Conservation (phyloP, 1,284 basidiomycete species). For the Cutaneotrichosporon spelunceum region DNA sequence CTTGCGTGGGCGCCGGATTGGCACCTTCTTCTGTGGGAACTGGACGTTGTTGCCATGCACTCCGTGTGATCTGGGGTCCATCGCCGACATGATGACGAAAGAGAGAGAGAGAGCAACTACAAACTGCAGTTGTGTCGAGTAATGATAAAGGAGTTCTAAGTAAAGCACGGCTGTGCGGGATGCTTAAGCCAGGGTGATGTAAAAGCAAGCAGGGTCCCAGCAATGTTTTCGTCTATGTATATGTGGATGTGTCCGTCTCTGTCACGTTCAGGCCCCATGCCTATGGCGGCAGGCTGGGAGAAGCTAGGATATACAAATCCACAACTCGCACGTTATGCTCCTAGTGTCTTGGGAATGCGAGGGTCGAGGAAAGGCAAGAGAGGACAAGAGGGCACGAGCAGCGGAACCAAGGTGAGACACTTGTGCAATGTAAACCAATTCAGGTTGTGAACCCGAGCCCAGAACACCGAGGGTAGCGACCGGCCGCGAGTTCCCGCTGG, state of each 20-base stretch:
- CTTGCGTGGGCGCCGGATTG: slow-evolving; percentile 22
- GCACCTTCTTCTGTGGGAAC: slow-evolving; percentile 12
- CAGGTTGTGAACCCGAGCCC: background rate
- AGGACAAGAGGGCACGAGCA: background rate
- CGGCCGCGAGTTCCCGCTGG: background rate
- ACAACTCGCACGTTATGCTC: background rate
- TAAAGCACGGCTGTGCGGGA: background rate
- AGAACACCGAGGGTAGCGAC: background rate
- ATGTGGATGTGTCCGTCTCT: background rate
- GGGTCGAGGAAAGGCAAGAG: background rate
- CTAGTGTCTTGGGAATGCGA: background rate
- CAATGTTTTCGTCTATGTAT: background rate
- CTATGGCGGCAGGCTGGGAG: background rate
- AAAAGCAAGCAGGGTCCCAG: background rate
- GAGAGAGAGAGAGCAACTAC: background rate
- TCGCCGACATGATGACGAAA: background rate
- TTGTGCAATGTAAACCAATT: background rate
- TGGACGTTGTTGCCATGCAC: background rate
- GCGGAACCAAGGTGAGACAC: background rate
- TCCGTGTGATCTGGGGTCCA: background rate
- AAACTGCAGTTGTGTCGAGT: background rate
- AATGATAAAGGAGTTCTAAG: background rate
- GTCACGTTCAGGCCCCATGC: background rate
- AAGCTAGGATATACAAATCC: background rate
- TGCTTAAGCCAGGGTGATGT: background rate